Evolutionary conservation across 2,329 filamentous ascomycete genomes (phyloP).

Genomic region (Talaromyces rugulosus): DNA sequence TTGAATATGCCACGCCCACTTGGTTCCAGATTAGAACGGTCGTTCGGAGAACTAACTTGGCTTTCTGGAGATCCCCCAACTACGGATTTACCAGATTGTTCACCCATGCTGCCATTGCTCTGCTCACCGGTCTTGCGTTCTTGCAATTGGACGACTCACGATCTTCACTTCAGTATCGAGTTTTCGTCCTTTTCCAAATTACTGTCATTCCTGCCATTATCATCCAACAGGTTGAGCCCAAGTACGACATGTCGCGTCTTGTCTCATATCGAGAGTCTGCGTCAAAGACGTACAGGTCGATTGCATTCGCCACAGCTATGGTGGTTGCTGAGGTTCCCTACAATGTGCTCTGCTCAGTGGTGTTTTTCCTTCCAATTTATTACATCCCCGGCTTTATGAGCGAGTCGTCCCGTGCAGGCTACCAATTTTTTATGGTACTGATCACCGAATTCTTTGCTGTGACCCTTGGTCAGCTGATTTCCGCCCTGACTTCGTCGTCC

Average conservation of each 20-base stretch:
- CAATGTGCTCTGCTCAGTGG: conserved; percentile 71
- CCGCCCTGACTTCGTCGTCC: conserved; percentile 70
- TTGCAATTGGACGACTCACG: conserved; percentile 72
- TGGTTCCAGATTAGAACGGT: conserved; percentile 76
- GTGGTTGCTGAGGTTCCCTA: conserved; percentile 83
- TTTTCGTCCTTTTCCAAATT: conserved; percentile 89
- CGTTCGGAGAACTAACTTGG: conserved; percentile 65
- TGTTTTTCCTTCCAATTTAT: conserved; percentile 79
- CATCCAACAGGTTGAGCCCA: conserved; percentile 77
- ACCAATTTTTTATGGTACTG: conserved; percentile 81
- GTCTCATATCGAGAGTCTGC: conserved; percentile 84
- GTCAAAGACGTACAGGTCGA: conserved; percentile 78
- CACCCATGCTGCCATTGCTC: conserved; percentile 73
- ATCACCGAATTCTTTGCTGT: conserved; percentile 82
- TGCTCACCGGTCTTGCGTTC: conserved; percentile 76
- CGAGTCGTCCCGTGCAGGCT: conserved; percentile 65
- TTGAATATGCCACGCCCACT: conserved; percentile 78
- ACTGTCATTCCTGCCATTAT: conserved; percentile 77
- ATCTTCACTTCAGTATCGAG: conserved; percentile 72
- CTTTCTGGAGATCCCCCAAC: conserved; percentile 82
- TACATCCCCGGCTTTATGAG: conserved; percentile 73
- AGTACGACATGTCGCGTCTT: conserved; percentile 73
- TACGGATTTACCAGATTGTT: conserved; percentile 86
- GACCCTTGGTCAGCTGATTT: conserved; percentile 71
- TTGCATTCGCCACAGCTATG: conserved; percentile 73